Conservation (phyloP, 2,329 filamentous ascomycete species). For the Phaeosphaeriaceae sp. region DNA sequence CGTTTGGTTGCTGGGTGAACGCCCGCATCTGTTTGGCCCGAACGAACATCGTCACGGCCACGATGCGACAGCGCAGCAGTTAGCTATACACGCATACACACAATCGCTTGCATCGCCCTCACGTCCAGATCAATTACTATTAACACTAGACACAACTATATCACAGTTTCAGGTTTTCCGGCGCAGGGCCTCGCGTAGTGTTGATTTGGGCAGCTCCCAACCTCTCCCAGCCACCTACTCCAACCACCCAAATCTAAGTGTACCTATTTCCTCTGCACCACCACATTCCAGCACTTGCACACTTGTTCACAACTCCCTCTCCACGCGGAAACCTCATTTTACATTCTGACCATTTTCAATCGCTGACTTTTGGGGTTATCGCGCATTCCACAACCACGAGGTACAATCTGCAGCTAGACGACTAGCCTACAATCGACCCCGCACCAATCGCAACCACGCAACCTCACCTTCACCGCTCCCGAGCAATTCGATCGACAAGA, state of each 20-base stretch:
- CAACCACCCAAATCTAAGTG: slow-evolving; percentile 34
- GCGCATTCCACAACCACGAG: slow-evolving; percentile 5
- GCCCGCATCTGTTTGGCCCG: slow-evolving; percentile 1
- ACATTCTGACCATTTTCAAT: slow-evolving; percentile 6
- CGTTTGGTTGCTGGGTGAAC: slow-evolving; percentile 24
- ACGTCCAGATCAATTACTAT: slow-evolving; percentile 1
- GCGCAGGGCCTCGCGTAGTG: background rate
- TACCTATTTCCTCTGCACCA: slow-evolving; percentile 39
- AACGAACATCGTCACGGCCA: slow-evolving; percentile 3
- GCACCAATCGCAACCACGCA: slow-evolving; percentile 21
- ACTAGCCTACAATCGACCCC: slow-evolving; percentile 25
- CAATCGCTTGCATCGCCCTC: slow-evolving; percentile 1
- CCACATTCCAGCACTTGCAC: slow-evolving; percentile 6
- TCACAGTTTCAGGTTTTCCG: slow-evolving; percentile 1
- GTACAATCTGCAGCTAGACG: slow-evolving; percentile 13
- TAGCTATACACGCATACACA: slow-evolving; percentile 6
- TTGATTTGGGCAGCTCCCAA: slow-evolving; percentile 23
- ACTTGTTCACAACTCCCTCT: slow-evolving; percentile 11
- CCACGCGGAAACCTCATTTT: background rate
- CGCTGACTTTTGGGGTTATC: slow-evolving; percentile 17
- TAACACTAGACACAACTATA: background rate
- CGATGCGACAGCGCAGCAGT: slow-evolving; percentile 7
- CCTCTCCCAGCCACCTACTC: slow-evolving; percentile 34
- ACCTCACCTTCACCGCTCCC: slow-evolving; percentile 22
- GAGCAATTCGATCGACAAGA: background rate